Evolutionary conservation across 495 filamentous ascomycete genomes (phyloP), one percentile per base, ranked within the genome.

Genomic region (Penicillium angulare): DNA sequence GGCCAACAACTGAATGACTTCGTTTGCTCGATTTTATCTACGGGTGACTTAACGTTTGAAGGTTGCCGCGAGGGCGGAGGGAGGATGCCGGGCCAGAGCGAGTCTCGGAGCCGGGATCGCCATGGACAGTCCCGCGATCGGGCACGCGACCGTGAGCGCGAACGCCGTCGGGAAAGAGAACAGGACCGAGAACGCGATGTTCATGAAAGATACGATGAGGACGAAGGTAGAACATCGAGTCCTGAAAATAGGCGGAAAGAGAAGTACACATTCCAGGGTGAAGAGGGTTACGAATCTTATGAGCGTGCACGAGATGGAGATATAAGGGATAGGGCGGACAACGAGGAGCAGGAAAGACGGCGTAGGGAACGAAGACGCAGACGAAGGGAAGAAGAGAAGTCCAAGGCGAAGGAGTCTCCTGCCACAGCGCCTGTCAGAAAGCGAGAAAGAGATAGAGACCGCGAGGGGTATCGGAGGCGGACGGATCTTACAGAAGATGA

Each of bases 91-190:
- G 65, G 64, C 41, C 66, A 73, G 36, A 65, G 64, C 41, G 65
- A 73, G 36, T 73, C 69, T 20, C 67, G 64, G 38, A 65, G 68
- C 45, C 69, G 72, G 35, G 72, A 76, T 52, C 68, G 66, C 10
- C 66, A 72, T 36, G 63, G 64, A 44, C 63, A 65, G 23, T 74
- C 75, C 42, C 61, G 72, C 8, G 73, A 77, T 24, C 63, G 71
- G 3, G 70, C 45, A 64, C 54, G 55, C 34, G 60, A 63, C 0
- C 43, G 43, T 8, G 43, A 27, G 26, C n/a, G n/a, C n/a, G n/a
- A n/a, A n/a, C 46, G 41, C 7, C 56, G 60, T 16, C 56, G 60
- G 18, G 50, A 56, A 21, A 59, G 60, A 32, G 41, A 53, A 27
- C 55, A 56, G 27, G 27, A 31, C 2, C 27, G 27, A 9, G 27